Evolutionary conservation across 1,284 basidiomycete genomes (phyloP), one percentile per base, ranked within the genome.

Genomic region (Cryptococcus floricola): DNA sequence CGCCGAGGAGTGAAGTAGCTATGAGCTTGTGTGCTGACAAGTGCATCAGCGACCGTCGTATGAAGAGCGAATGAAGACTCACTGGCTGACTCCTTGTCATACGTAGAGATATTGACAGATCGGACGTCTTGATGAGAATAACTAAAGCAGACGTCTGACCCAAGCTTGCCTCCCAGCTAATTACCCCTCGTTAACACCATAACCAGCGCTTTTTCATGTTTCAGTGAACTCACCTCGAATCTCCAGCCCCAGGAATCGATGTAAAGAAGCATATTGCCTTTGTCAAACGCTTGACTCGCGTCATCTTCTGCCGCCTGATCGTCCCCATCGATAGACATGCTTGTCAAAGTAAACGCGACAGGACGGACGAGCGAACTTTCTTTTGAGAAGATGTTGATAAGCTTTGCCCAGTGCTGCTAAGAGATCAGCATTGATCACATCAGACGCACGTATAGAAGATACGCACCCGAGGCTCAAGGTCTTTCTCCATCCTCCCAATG

Each of bases 241-340:
- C 38, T 8, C 13, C 60, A 39, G 0, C 39, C 48, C 18, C 37
- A 48, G 13, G 31, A 23, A 27, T 63, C 64, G 16, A 61, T 28
- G 37, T 63, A 65, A 6, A 57, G 34, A 10, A 58, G 43, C 2
- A 65, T 27, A 9, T 53, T n/a, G 16, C 44, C 53, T n/a, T 50
- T 16, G n/a, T 41, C 7, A 8, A 55, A 25, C 4, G 57, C 53
- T 16, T 50, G 41, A 14, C 51, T 42, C 8, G 48, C 41, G 27
- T 49, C 53, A 10, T 56, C 48, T 18, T 42, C 44, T 4, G 41
- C 34, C 5, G 61, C 19, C 19, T 51, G 25, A 37, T 57, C 52
- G 8, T 54, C 43, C 12, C 50, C 56, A 39, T 63, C 37, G 31
- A 63, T 19, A 19, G 13, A n/a, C 4, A 61, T 31, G 16, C 37